A percentile compares a stretch with the other conserved stretches of the same genome.
Evolutionary conservation across 768 basidiomycete species (phyloP).

Genomic region (Boletus bicolor): DNA sequence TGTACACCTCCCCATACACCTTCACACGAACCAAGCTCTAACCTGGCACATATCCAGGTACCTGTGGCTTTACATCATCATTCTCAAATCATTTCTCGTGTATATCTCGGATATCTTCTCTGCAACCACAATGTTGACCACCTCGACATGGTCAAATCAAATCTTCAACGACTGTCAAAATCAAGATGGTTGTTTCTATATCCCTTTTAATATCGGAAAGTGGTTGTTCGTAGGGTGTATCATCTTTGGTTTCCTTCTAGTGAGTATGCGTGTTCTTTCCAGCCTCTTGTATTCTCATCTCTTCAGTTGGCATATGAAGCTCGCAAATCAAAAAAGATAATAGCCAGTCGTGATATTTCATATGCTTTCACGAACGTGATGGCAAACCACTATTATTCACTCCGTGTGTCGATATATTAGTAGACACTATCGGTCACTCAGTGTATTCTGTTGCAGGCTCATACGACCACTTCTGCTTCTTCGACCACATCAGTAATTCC

Average conservation of each 20-base stretch:
- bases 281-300: conserved; percentile 7
- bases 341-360: conserved; percentile 93
- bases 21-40: conserved; percentile 1
- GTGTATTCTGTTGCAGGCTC: conserved; percentile 51
- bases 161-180: conserved; percentile 76
- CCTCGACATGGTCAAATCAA: conserved; percentile 85
- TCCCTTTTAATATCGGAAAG: conserved; percentile 85
- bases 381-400: conserved; percentile 95
- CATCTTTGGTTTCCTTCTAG: conserved; percentile 95
- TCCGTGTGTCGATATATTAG: conserved; percentile 57
- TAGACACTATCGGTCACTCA: background rate
- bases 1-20: background rate
- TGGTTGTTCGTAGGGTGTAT: conserved; percentile 99
- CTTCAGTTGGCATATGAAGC: conserved; percentile 84
- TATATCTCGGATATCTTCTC: conserved; percentile 98
- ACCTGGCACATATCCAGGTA: conserved; percentile 54
- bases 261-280: conserved; percentile 35
- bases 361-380: conserved; percentile 98
- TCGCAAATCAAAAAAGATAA: conserved; percentile 89
- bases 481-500: conserved; percentile 92
- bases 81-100: conserved; percentile 94
- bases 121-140: conserved; percentile 93
- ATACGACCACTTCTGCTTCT: conserved; percentile 98
- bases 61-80: conserved; percentile 86
- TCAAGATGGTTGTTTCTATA: conserved; percentile 71